Base-by-base conservation (phyloP, 2,329 filamentous ascomycete genomes). In the Xenoacremonium recifei region DNA sequence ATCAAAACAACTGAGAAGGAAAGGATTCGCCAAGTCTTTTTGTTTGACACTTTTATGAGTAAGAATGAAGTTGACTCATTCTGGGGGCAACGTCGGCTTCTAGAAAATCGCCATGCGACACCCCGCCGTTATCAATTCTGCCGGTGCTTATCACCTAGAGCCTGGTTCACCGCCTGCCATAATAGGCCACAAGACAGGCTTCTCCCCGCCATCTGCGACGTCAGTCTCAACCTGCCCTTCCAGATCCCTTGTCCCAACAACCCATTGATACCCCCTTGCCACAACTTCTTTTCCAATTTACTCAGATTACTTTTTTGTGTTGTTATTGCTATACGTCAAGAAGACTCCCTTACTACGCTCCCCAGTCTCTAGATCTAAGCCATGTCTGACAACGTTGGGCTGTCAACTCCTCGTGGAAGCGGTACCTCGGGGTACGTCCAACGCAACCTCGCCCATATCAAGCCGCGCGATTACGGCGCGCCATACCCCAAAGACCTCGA, bases 351-450 rank as follows among this genome's bases (percentile, higher is more conserved):
- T n/a, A 47, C 10, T 20, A 33, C 32, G 41, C 21, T 27, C 32
- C n/a, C 35, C 15, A 40, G 40, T 20, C 35, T 21, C 5, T 18
- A 41, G 15, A 32, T 12, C n/a, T 18, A 32, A 29, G 60, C 23
- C 56, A 97, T 97, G 93, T 93, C 91, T 47, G 90, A 93, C 53
- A 99, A 99, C 72, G 93, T 99, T 61, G 95, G 93, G 44, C 89
- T 99, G 58, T 84, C 86, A 43, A 99, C 93, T 4, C 93, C 93
- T 3, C 85, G 93, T 60, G 93, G 93, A 54, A 95, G 88, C 63
- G 93, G 93, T 35, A 99, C 93, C 43, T 97, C 92, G 1, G 93
- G 93, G 63, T 97, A 97, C 65, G 92, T 99, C 42, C 92, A 97
- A 70, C 89, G 90, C 67, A 99, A 97, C 72, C 82, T 90, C 25